phyloP scores from a whole-genome alignment of 2,329 filamentous ascomycete genomes.

The Aureobasidium pullulans region DNA sequence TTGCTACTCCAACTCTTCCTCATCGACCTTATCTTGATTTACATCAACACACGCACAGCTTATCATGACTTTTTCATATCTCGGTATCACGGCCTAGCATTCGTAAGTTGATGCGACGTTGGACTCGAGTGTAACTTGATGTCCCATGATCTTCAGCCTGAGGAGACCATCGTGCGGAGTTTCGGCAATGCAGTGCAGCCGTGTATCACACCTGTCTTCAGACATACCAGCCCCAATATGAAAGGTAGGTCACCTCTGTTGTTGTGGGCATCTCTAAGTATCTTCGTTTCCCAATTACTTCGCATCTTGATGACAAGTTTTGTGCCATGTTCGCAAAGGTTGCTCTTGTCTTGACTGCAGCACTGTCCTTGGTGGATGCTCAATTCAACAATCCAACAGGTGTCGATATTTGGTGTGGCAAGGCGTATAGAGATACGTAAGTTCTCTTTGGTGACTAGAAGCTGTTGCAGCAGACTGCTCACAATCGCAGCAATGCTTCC shows the following conservation, averaged over 20 bases:
- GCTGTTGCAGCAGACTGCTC: not conserved
- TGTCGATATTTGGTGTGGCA: constrained; percentile 44
- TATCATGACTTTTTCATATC: not conserved
- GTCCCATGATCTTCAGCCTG: not conserved
- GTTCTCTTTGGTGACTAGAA: not conserved
- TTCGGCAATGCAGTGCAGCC: not conserved
- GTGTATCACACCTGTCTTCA: not conserved
- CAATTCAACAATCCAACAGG: constrained; percentile 24
- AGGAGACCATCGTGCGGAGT: not conserved
- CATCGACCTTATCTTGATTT: too few species aligned
- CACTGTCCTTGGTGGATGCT: not conserved
- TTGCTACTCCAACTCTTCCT: too few species aligned
- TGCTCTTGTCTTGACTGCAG: not conserved
- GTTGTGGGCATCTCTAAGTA: not conserved
- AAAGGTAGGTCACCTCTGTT: not conserved
- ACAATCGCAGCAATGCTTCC: constrained; percentile 34
- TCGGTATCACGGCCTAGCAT: not conserved
- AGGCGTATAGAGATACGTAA: constrained; percentile 31
- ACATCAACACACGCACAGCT: not conserved
- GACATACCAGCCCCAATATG: not conserved
- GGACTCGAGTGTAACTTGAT: not conserved
- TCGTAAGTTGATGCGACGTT: not conserved
- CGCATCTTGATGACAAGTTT: not conserved
- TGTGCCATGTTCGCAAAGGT: not conserved
- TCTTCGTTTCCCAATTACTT: not conserved